Conservation (phyloP, 805 yeast species). For the Millerozyma acaciae region DNA sequence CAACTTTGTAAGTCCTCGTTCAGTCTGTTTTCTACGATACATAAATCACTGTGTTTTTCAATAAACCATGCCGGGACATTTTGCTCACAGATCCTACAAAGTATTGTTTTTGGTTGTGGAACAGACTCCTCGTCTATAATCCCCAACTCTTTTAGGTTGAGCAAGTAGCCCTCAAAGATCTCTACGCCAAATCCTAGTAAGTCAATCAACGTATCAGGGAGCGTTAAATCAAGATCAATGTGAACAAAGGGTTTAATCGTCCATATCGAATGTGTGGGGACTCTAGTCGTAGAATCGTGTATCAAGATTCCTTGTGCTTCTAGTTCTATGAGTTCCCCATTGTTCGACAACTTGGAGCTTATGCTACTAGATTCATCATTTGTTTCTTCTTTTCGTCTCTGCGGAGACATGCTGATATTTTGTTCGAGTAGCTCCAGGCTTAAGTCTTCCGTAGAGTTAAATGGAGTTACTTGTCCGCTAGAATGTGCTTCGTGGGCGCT, state of each 20-base stretch:
- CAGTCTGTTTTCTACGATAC: constrained; percentile 78
- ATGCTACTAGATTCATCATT: constrained; percentile 9
- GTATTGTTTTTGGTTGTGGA: constrained; percentile 76
- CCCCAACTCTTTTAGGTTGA: constrained; percentile 59
- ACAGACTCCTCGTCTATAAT: constrained; percentile 58
- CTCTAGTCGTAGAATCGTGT: constrained; percentile 50
- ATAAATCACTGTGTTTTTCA: constrained; percentile 84
- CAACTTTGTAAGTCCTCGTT: constrained; percentile 70
- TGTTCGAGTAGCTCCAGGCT: constrained; percentile 4
- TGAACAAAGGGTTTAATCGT: constrained; percentile 74
- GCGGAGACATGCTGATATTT: background rate
- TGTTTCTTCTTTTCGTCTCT: background rate
- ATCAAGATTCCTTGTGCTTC: constrained; percentile 94
- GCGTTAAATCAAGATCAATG: constrained; percentile 57
- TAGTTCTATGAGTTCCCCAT: constrained; percentile 62
- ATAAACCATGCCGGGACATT: constrained; percentile 95
- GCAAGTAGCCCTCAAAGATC: constrained; percentile 70
- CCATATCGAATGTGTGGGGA: constrained; percentile 90
- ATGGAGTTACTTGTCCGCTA: constrained; percentile 22
- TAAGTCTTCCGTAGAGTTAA: constrained; percentile 18
- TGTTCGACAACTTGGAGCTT: constrained; percentile 42
- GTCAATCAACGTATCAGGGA: constrained; percentile 68
- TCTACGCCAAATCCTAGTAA: constrained; percentile 87
- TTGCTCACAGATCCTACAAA: constrained; percentile 91
- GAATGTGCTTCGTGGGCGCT: constrained; percentile 1